Base-by-base conservation (phyloP, 2,329 filamentous ascomycete species). In the Purpureocillium takamizusanense region DNA sequence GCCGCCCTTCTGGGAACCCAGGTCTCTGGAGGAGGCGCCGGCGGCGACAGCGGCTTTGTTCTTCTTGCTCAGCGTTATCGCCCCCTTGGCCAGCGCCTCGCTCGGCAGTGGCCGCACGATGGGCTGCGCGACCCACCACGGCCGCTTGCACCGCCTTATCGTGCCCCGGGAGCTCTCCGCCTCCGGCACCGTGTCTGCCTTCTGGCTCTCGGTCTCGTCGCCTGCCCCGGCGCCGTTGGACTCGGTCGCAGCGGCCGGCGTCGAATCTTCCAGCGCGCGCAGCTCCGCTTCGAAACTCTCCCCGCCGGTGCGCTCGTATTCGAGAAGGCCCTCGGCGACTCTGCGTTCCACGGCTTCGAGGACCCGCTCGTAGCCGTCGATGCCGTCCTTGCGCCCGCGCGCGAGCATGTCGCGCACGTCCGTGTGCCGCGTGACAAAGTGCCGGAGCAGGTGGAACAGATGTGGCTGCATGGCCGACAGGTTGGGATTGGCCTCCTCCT, bases 111-210 rank as follows among this genome's bases (percentile, higher is more conserved):
- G 89, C 40, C 89, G 69, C 7, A 95, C 75, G 51, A 94, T 86
- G 4, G 90, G 83, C 64, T 97, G 89, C 37, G 81, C 87, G 4
- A 95, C 73, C 86, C 87, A 95, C 76, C 81, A 95, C 1, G 89
- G 89, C 46, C 87, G 67, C 56, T 80, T 82, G 54, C 87, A 94
- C 43, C 76, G 69, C 39, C 74, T 76, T 18, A 92, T 78, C 1
- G 83, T 79, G 8, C 75, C 78, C 14, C 78, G 63, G 4, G 81
- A 83, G 56, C 74, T 81, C 52, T 78, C 70, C 0, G 63, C 61
- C 34, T 72, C 68, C 1, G 56, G 59, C 3, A 66, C 58, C 15
- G n/a, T 37, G 28, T 25, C 21, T 25, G 21, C 21, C 21, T 5
- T 9, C 4, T 21, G 15, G 29, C 59, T 57, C 5, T 54, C 59